Percentiles rank a stretch among this genome's conserved stretches.
Evolutionary conservation across 164 flowering plant genomes (phyloP).

Genomic region (Chloranthus sessilifolius): DNA sequence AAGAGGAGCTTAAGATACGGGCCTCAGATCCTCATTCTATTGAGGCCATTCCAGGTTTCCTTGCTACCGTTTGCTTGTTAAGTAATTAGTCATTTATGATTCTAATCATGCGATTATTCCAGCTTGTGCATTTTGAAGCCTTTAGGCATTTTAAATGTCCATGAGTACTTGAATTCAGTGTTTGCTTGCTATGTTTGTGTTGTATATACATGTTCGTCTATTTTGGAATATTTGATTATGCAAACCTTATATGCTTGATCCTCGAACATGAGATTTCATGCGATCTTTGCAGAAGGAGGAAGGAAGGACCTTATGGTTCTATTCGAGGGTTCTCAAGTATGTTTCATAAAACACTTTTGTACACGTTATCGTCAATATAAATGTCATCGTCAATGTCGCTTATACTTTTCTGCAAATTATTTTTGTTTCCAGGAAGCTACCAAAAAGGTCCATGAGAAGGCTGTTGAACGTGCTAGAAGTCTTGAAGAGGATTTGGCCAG

Average conservation of each 20-base stretch:
- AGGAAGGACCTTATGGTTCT: slow-evolving; percentile 42
- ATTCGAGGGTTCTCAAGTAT: slow-evolving; percentile 67
- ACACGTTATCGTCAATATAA: too few relatives aligned
- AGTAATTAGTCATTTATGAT: too few relatives aligned
- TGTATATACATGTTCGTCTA: too few relatives aligned
- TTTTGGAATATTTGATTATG: too few relatives aligned
- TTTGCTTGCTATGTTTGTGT: too few relatives aligned
- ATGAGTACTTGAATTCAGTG: too few relatives aligned
- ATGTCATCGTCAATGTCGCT: too few relatives aligned
- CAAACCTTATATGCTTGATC: too few relatives aligned
- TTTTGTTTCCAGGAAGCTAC: slow-evolving; percentile 45
- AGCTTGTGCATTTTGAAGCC: too few relatives aligned
- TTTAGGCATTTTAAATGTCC: too few relatives aligned
- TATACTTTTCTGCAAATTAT: background rate
- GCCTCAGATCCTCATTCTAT: slow-evolving; percentile 30
- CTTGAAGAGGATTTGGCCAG: slow-evolving; percentile 74
- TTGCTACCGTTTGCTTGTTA: background rate
- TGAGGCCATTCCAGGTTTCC: slow-evolving; percentile 44
- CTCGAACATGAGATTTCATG: background rate
- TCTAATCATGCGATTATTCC: background rate
- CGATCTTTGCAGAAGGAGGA: slow-evolving; percentile 34
- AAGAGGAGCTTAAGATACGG: slow-evolving; percentile 70
- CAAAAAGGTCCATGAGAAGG: slow-evolving; percentile 50
- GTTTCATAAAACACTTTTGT: background rate
- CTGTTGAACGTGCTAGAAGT: slow-evolving; percentile 39